Base-by-base conservation (phyloP, 2,329 filamentous ascomycete genomes). In the Byssoonygena ceratinophila region DNA sequence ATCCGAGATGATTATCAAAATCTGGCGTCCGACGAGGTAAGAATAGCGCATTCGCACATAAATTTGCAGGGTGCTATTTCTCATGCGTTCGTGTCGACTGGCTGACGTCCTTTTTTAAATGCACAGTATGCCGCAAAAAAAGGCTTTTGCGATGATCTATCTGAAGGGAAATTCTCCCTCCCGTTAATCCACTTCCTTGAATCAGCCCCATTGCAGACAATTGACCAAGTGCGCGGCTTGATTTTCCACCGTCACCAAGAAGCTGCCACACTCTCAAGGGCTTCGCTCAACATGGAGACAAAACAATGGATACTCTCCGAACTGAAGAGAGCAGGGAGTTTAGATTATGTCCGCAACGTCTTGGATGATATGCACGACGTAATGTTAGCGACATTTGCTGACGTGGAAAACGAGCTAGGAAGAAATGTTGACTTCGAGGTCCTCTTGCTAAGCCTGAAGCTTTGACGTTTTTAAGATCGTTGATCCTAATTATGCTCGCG, bases 131-230 rank as follows among this genome's bases (percentile, higher is more conserved):
- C 82, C 34, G 76, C 84, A 58, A 91, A 94, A 69, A 97, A 97
- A 73, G 92, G 91, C 46, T 79, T 95, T 60, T 94, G 87, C 68
- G 91, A 97, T 73, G 92, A 97, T 69, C 72, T 97, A 61, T 96
- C 89, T 0, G 92, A 97, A 72, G 91, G 91, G 58, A 97, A 97
- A 76, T 96, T 96, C 73, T 91, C 85, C 23, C 96, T 96, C 66
- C 89, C 90, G 37, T 83, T 97, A 62, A 95, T 97, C 62, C 91
- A 97, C 72, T 85, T 85, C 66, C 94, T 97, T 60, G 85, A 87
- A 55, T 18, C 37, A 16, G 40, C 43, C 25, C 31, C 41, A 16
- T 41, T 20, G 37, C 14, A 53, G 20, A 27, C 20, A 14, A 39
- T 16, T 9, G 37, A 51, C 16, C 36, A 36, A 32, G 29, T 25